Evolutionary conservation across 1,139 yeast genomes (phyloP), one percentile per base, ranked within the genome.

Genomic region (Taphrina deformans): DNA sequence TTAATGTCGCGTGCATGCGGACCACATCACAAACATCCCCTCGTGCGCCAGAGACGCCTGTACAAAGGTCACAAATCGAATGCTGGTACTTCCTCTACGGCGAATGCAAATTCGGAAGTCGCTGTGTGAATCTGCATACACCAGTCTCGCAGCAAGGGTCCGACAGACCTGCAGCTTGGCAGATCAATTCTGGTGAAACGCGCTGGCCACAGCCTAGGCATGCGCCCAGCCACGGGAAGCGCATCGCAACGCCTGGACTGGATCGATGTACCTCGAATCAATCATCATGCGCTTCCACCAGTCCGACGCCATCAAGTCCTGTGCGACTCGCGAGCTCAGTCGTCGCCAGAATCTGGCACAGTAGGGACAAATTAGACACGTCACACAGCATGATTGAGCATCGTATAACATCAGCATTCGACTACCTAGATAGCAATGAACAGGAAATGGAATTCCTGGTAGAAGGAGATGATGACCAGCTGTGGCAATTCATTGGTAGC

Each of bases 71-170:
- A 50, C 24, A 18, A 24, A 50, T 40, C 6, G 16, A 26, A 38
- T 51, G 65, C 38, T 44, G 65, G 65, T 52, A 53, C 23, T 61
- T 29, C 18, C 31, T 52, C 21, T 61, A 61, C 26, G 46, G 55
- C 23, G 44, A 35, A 6, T 52, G 59, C 48, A 45, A 44, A 21
- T 52, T 61, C 45, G 53, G 65, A 27, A 16, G 24, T 12, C 35
- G 40, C 24, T 59, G 63, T 23, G 50, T 59, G 12, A 51, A 59
- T 40, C 38, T 44, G 26, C 63, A 59, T 29, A 9, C 12, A 7
- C 12, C 27, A 21, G 7, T 27, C 12, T n/a, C 18, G 4, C 41
- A n/a, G 2, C n/a, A n/a, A 4, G 18, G 18, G n/a, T 38, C 10
- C 10, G 33, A 10, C 6, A 29, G 6, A 10, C 9, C 33, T 10